Percentiles rank a stretch among this genome's conserved stretches.
phyloP scores from a whole-genome alignment of 305 asterid genomes.

The Plantago rigida region DNA sequence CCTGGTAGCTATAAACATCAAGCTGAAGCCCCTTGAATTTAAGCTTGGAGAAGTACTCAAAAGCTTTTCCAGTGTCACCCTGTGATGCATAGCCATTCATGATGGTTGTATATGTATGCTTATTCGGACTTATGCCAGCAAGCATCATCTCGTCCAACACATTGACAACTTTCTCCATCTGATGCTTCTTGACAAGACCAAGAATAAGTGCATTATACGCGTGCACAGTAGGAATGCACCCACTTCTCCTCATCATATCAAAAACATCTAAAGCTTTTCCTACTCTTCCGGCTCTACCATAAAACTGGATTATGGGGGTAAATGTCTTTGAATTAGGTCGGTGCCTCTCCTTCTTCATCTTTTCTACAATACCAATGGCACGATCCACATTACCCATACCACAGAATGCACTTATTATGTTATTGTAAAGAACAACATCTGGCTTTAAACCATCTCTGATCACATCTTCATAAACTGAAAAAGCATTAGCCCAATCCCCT shows the following conservation, averaged over 20 bases:
- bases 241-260: constrained; percentile 80
- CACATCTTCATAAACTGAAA: constrained; percentile 83
- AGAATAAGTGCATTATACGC: constrained; percentile 75
- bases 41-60: constrained; percentile 71
- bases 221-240: constrained; percentile 86
- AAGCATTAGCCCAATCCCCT: constrained; percentile 92
- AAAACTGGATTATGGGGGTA: constrained; percentile 83
- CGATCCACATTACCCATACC: constrained; percentile 93
- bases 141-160: constrained; percentile 77
- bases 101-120: constrained; percentile 82
- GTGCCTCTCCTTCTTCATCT: constrained; percentile 71
- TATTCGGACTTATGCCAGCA: constrained; percentile 70
- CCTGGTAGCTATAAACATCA: constrained; percentile 80
- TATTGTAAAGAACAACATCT: constrained; percentile 77
- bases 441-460: constrained; percentile 74
- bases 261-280: constrained; percentile 64
- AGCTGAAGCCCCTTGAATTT: constrained; percentile 80
- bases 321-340: constrained; percentile 75
- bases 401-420: constrained; percentile 78
- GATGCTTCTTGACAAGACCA: constrained; percentile 78
- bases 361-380: constrained; percentile 72
- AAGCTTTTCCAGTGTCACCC: constrained; percentile 92
- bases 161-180: constrained; percentile 83
- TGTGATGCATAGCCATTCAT: constrained; percentile 94
- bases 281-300: constrained; percentile 71